Conservation (phyloP, 371 early-diverging fungal genomes). For the Mortierella sp. region DNA sequence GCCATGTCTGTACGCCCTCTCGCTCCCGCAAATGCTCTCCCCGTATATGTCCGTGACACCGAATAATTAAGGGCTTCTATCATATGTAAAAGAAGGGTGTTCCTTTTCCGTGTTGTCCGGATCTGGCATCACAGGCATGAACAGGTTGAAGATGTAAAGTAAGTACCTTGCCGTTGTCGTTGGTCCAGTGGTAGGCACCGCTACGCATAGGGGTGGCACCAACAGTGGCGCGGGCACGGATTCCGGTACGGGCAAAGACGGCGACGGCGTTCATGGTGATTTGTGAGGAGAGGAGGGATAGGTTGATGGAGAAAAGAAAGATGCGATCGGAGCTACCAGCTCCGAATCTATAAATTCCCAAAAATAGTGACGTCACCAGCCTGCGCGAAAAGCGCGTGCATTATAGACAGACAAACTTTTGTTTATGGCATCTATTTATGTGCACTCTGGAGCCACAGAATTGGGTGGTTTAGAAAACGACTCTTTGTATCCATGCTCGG, state of each 20-base stretch:
- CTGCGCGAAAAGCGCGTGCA: too few relatives aligned
- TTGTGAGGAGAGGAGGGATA: background rate
- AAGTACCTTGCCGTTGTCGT: constrained; percentile 58
- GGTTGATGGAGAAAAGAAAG: background rate
- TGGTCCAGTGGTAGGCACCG: constrained; percentile 58
- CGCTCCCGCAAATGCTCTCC: background rate
- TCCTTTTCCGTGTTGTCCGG: background rate
- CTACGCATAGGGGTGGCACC: constrained; percentile 56
- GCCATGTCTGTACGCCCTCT: background rate
- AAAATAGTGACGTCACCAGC: too few relatives aligned
- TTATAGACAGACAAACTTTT: background rate
- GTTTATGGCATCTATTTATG: background rate
- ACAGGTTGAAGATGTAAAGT: background rate
- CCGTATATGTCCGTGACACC: constrained; percentile 4
- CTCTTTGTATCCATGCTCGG: constrained; percentile 7
- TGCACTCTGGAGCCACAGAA: constrained; percentile 12
- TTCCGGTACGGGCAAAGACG: constrained; percentile 58
- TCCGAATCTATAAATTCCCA: constrained; percentile 1
- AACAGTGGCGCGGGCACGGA: constrained; percentile 53
- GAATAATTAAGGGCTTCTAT: constrained; percentile 5
- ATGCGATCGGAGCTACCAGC: background rate
- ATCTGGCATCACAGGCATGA: background rate
- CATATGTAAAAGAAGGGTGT: background rate
- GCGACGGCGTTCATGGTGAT: constrained; percentile 28
- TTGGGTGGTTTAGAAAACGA: constrained; percentile 7